Percentiles rank a stretch among this genome's conserved stretches.
Conservation (phyloP, 1,284 basidiomycete genomes). For the Rhodotorula sp. region DNA sequence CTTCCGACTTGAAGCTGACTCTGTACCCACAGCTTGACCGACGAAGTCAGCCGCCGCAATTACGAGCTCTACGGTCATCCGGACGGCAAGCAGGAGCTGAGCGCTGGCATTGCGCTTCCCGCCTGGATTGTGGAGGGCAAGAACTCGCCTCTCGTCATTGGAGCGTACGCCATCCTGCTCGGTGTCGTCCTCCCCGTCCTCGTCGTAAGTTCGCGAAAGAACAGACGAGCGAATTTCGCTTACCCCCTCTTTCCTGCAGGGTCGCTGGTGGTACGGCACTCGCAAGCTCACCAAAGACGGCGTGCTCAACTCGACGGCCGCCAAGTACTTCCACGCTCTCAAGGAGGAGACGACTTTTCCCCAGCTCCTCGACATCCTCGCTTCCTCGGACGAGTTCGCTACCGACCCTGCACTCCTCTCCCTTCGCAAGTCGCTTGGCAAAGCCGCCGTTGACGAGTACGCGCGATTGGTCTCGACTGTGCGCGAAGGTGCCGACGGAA, state of each 20-base stretch:
- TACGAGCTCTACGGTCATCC: slow-evolving; percentile 90
- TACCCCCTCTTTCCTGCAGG: slow-evolving; percentile 51
- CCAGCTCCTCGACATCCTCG: slow-evolving; percentile 71
- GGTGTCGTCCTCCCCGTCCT: slow-evolving; percentile 80
- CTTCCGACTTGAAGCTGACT: too few species aligned
- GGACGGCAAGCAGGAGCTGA: slow-evolving; percentile 90
- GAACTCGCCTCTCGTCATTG: slow-evolving; percentile 88
- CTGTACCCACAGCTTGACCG: slow-evolving; percentile 68
- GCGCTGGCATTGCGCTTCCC: slow-evolving; percentile 94
- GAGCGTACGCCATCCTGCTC: slow-evolving; percentile 80
- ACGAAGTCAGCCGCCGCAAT: slow-evolving; percentile 89
- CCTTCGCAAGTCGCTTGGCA: slow-evolving; percentile 26
- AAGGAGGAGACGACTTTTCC: slow-evolving; percentile 74
- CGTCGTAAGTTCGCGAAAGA: slow-evolving; percentile 58
- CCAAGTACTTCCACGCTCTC: slow-evolving; percentile 82
- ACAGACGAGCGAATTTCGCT: not conserved
- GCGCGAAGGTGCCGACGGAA: slow-evolving; percentile 47
- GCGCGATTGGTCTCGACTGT: slow-evolving; percentile 32
- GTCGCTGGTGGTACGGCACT: slow-evolving; percentile 97
- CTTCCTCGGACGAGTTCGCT: slow-evolving; percentile 70
- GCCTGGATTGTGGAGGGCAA: slow-evolving; percentile 89
- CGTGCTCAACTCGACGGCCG: slow-evolving; percentile 76
- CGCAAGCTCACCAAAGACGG: slow-evolving; percentile 90
- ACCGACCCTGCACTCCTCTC: slow-evolving; percentile 33
- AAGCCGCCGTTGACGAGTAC: slow-evolving; percentile 36